These are phyloP conservation scores for Phaseolus coccineus DNA, from an alignment of 331 rosid species.

Conservation along the genomic window DNA sequence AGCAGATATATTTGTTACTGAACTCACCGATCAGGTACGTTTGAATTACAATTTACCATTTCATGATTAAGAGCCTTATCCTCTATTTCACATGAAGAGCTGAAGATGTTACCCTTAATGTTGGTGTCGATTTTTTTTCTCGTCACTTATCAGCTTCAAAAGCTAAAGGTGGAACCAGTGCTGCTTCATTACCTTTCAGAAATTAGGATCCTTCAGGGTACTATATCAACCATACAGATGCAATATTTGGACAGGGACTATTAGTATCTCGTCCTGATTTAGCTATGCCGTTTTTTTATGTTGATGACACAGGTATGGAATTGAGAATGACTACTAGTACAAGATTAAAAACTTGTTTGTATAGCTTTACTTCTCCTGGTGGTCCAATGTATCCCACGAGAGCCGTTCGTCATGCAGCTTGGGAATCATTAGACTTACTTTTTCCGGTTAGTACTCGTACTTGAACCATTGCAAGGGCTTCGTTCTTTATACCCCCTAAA, in stretches of 20 bases:
- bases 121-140: slow-evolving; percentile 32
- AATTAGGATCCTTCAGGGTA: slow-evolving; percentile 82
- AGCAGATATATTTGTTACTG: slow-evolving; percentile 87
- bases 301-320: slow-evolving; percentile 74
- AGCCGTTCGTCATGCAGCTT: slow-evolving; percentile 97
- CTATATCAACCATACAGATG: slow-evolving; percentile 31
- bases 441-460: slow-evolving; percentile 72
- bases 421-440: slow-evolving; percentile 91
- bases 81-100: slow-evolving; percentile 18
- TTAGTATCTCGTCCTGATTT: slow-evolving; percentile 32
- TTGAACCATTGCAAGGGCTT: neutral
- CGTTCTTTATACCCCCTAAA: neutral
- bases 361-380: slow-evolving; percentile 95
- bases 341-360: slow-evolving; percentile 82
- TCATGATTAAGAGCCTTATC: slow-evolving; percentile 17
- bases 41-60: neutral
- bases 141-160: slow-evolving; percentile 73
- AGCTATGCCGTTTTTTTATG: slow-evolving; percentile 34
- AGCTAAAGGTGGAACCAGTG: slow-evolving; percentile 96
- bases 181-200: slow-evolving; percentile 87
- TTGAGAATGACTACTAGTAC: slow-evolving; percentile 94
- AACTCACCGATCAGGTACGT: slow-evolving; percentile 90
- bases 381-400: slow-evolving; percentile 99
- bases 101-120: slow-evolving; percentile 28
- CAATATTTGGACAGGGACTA: slow-evolving; percentile 38